A percentile compares a stretch with the other conserved stretches of the same genome.
phyloP scores from a whole-genome alignment of 164 flowering plant species.

The Warburgia ugandensis region DNA sequence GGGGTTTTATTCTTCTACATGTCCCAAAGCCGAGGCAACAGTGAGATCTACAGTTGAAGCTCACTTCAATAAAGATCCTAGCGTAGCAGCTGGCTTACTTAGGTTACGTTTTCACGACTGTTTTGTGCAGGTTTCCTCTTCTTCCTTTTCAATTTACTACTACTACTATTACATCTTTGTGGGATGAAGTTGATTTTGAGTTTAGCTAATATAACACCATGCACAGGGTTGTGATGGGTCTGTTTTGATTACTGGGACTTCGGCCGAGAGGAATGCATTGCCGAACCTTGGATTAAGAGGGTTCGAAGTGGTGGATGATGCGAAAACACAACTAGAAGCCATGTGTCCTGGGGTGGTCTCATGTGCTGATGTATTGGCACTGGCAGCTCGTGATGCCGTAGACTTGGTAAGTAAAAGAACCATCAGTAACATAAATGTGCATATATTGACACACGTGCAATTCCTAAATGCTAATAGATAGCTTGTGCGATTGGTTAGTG shows the following conservation, averaged over 20 bases:
- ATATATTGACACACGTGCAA: background rate
- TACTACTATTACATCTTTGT: background rate
- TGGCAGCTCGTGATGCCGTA: slow-evolving; percentile 75
- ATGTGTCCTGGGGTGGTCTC: slow-evolving; percentile 66
- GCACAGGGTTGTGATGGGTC: slow-evolving; percentile 80
- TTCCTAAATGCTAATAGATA: no score
- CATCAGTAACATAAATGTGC: background rate
- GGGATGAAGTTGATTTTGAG: no score
- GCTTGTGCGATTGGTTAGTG: no score
- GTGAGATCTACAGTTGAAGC: slow-evolving; percentile 49
- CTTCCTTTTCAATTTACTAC: background rate
- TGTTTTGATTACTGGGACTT: slow-evolving; percentile 39
- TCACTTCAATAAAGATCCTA: slow-evolving; percentile 41
- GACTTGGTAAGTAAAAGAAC: slow-evolving; percentile 33
- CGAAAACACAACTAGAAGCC: slow-evolving; percentile 51
- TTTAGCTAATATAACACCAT: no score
- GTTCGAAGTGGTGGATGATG: slow-evolving; percentile 59
- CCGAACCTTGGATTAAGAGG: slow-evolving; percentile 60
- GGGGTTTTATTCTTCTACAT: slow-evolving; percentile 49
- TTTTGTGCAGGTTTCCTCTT: slow-evolving; percentile 47
- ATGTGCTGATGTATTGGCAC: slow-evolving; percentile 64
- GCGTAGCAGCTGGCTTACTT: slow-evolving; percentile 54
- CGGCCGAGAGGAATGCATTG: slow-evolving; percentile 46
- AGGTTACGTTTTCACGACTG: slow-evolving; percentile 78
- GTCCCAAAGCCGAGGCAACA: slow-evolving; percentile 49